Evolutionary conservation across 345 rosid species (phyloP), one percentile per base, ranked within the genome.

Genomic region (Linum tenue): DNA sequence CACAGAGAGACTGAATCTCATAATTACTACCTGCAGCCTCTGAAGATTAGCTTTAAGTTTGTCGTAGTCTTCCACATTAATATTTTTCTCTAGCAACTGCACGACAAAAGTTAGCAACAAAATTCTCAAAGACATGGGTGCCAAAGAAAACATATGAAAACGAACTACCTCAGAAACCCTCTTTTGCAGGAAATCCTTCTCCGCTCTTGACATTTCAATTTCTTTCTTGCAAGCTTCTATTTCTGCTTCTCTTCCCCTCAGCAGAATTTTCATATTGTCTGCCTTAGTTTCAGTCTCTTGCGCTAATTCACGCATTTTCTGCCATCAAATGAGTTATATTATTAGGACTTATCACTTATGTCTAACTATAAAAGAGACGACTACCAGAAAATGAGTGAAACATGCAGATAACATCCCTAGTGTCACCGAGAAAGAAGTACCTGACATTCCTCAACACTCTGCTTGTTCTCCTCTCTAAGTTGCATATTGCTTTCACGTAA

Each of bases 361-460:
- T n/a, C n/a, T n/a, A n/a, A n/a, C n/a, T n/a, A n/a, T 44, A 55
- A 41, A 57, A 16, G 41, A 51, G 35, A 3, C 35, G n/a, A 8
- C n/a, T 37, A 58, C 36, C n/a, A n/a, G n/a, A 39, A 57, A 3
- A 60, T 51, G 44, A 17, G 40, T 35, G 38, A 7, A 10, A 37
- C n/a, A 59, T n/a, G 39, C 66, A 37, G 15, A 59, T 35, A 1
- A 69, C 16, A 9, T 61, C 59, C 35, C n/a, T 31, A 37, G 48
- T 31, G 68, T 67, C 64, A 56, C 37, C 48, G 38, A 39, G 1
- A 9, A n/a, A n/a, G n/a, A n/a, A 73, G 59, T 71, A 94, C 97
- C 92, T 86, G 91, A 78, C 96, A 86, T 77, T 90, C 97, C 75
- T 86, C 96, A 72, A 94, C 90, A 83, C 90, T 94, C 78, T 94